These are phyloP conservation scores for Microbotryomycetes sp. DNA, from an alignment of 1,284 basidiomycete species.

Conservation along the genomic window DNA sequence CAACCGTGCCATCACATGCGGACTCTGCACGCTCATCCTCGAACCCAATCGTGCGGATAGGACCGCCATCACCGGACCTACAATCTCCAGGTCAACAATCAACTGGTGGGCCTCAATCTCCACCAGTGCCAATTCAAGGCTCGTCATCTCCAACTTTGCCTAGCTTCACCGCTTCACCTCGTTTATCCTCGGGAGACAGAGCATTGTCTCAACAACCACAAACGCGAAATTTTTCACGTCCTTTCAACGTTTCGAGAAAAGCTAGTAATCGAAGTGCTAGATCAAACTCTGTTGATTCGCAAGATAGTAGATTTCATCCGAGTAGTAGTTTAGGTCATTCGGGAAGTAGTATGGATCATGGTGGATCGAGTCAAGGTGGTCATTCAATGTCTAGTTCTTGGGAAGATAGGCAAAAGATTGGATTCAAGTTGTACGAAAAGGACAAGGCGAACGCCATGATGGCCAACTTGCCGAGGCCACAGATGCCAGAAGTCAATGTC, in stretches of 20 bases:
- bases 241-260: neutral
- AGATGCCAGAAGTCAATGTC: too few species aligned
- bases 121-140: neutral
- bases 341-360: constrained; percentile 6
- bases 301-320: neutral
- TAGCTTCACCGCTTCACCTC: neutral
- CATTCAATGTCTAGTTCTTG: constrained; percentile 19
- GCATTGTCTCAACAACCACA: constrained; percentile 1
- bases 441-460: constrained; percentile 6
- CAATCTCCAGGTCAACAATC: neutral
- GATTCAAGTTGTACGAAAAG: constrained; percentile 5
- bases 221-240: constrained; percentile 29
- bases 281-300: constrained; percentile 11
- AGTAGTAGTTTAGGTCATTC: constrained; percentile 10
- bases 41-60: constrained; percentile 17
- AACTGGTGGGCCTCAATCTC: neutral
- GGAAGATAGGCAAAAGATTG: constrained; percentile 14
- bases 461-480: too few species aligned
- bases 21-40: neutral
- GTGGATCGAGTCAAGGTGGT: constrained; percentile 11
- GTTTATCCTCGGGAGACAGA: neutral
- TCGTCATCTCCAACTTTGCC: neutral
- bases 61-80: constrained; percentile 12
- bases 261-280: neutral
- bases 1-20: constrained; percentile 4